Evolutionary conservation across 352 stramenopile species (phyloP).

Genomic region (Albugo candida): DNA sequence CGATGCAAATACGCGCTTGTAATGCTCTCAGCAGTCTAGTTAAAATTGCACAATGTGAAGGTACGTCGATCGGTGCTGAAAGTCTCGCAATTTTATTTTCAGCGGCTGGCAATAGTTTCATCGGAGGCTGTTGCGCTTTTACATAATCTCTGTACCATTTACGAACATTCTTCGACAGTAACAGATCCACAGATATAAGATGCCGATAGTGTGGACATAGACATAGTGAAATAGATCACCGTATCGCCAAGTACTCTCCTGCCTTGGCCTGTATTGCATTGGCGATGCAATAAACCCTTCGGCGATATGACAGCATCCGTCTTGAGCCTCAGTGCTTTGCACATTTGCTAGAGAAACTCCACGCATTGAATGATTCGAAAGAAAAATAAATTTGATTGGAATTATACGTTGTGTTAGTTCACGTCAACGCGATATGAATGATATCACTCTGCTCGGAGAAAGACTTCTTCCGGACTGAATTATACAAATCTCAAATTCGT

Average conservation of each 20-base stretch:
- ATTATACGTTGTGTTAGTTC: constrained; percentile 64
- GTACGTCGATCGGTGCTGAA: constrained; percentile 3
- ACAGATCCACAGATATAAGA: too few species aligned
- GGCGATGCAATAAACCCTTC: constrained; percentile 50
- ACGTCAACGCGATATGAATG: constrained; percentile 26
- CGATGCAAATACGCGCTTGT: constrained; percentile 58
- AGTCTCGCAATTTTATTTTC: too few species aligned
- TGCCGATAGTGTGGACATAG: too few species aligned
- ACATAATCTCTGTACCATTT: constrained; percentile 57
- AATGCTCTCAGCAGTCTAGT: constrained; percentile 72
- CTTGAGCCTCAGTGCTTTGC: too few species aligned
- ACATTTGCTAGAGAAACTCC: too few species aligned
- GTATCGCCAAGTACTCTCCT: neutral
- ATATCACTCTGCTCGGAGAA: constrained; percentile 50
- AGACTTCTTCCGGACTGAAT: constrained; percentile 37
- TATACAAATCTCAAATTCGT: constrained; percentile 70
- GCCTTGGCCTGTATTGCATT: constrained; percentile 15
- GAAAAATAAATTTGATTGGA: constrained; percentile 50
- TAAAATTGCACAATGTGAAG: constrained; percentile 30
- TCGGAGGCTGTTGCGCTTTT: constrained; percentile 17
- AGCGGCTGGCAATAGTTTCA: neutral
- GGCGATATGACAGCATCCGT: too few species aligned
- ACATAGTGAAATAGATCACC: too few species aligned
- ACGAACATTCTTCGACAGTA: too few species aligned
- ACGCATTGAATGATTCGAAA: constrained; percentile 37